These are phyloP conservation scores for Chamaecyparis obtusa DNA, from an alignment of 75 land plant genomes.

Conservation along the genomic window DNA sequence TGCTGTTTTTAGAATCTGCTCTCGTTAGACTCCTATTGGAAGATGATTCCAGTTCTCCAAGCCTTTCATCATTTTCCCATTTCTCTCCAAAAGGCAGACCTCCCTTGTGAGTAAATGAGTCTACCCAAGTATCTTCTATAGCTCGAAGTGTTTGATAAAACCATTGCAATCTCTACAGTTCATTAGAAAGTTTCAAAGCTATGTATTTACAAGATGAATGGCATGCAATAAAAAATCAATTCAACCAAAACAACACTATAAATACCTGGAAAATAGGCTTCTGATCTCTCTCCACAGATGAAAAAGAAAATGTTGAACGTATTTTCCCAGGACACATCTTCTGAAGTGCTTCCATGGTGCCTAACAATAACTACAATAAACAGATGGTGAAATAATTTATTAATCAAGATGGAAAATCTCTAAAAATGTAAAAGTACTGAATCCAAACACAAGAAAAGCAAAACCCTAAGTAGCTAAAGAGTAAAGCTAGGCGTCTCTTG, in stretches of 20 bases:
- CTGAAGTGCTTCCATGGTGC: constrained; percentile 29
- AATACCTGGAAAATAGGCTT: constrained; percentile 27
- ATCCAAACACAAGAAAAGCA: background rate
- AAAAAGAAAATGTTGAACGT: constrained; percentile 9
- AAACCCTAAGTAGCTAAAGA: background rate
- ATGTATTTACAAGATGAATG: background rate
- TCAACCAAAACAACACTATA: background rate
- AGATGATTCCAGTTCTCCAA: background rate
- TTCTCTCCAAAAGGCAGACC: background rate
- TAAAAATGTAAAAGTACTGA: background rate
- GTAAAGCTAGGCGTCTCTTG: background rate
- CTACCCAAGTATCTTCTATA: constrained; percentile 23
- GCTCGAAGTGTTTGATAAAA: constrained; percentile 25
- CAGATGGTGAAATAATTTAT: background rate
- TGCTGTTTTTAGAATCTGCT: constrained; percentile 1
- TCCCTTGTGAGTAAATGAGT: constrained; percentile 13
- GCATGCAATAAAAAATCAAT: background rate
- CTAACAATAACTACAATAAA: constrained; percentile 23
- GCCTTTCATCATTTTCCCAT: background rate
- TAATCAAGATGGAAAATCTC: background rate
- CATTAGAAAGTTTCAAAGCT: constrained; percentile 13
- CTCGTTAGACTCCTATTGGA: constrained; percentile 7
- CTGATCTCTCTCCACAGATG: constrained; percentile 4
- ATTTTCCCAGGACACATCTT: constrained; percentile 17
- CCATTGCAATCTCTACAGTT: constrained; percentile 19